Conservation (phyloP, 1,284 basidiomycete species). For the Cutaneotrichosporon daszewskae region DNA sequence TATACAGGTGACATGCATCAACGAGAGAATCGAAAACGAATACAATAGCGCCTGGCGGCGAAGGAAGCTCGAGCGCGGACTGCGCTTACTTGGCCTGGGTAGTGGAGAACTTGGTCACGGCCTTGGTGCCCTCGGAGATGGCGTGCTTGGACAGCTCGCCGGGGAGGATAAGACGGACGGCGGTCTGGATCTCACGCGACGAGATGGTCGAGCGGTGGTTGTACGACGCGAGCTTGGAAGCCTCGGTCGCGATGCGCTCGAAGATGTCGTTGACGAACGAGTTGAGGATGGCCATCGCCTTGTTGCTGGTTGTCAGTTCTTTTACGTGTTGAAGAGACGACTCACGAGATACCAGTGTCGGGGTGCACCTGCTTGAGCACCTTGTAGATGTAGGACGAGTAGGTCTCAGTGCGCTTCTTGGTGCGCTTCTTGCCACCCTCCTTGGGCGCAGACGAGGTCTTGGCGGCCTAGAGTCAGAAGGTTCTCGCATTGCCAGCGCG, state of each 20-base stretch:
- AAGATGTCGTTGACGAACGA: constrained; percentile 91
- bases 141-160: constrained; percentile 75
- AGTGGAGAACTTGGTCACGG: constrained; percentile 55
- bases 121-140: constrained; percentile 66
- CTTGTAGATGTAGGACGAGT: constrained; percentile 92
- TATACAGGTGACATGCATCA: no score
- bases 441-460: constrained; percentile 61
- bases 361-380: constrained; percentile 69
- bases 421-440: constrained; percentile 79
- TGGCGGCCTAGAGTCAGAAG: no score
- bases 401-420: constrained; percentile 82
- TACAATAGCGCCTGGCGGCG: neutral
- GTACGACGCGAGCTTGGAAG: constrained; percentile 83
- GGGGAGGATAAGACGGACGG: constrained; percentile 83
- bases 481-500: no score
- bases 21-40: neutral
- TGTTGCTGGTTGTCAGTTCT: constrained; percentile 57
- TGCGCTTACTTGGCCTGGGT: no score
- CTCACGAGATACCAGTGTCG: constrained; percentile 75
- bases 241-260: constrained; percentile 85
- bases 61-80: no score
- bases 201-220: constrained; percentile 93
- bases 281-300: constrained; percentile 93
- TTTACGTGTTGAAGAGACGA: neutral
- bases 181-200: constrained; percentile 87